phyloP scores from a whole-genome alignment of 2,329 filamentous ascomycete genomes.

The Trichoderma sp. region DNA sequence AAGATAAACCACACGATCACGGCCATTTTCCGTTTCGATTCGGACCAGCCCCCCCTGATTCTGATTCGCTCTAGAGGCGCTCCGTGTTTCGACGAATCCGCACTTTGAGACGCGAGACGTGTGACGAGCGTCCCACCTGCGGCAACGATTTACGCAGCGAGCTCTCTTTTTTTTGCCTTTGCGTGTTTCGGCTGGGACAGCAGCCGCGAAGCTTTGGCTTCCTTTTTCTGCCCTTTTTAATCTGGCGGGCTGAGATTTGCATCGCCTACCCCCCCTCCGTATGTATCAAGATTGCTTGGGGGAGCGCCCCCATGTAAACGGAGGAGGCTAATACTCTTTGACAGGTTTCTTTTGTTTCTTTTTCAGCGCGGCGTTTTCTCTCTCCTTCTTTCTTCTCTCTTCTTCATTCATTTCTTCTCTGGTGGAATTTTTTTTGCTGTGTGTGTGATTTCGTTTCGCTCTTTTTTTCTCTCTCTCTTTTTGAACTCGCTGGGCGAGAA shows the following conservation, averaged over 20 bases:
- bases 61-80: background rate
- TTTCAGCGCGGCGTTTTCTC: background rate
- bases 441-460: background rate
- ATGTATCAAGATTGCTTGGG: background rate
- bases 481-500: constrained; percentile 19
- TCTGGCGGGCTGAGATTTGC: background rate
- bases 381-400: background rate
- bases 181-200: background rate
- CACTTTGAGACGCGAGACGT: constrained; percentile 18
- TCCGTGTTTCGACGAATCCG: constrained; percentile 1
- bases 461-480: background rate
- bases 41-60: background rate
- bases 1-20: too few species aligned
- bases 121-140: constrained; percentile 19
- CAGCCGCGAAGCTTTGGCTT: background rate
- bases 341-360: background rate
- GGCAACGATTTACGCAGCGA: background rate
- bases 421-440: background rate
- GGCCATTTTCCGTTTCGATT: background rate
- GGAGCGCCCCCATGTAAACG: background rate
- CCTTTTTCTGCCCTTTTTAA: background rate
- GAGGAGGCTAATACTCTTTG: background rate
- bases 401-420: constrained; percentile 12
- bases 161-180: background rate
- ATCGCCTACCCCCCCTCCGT: background rate